Base-by-base conservation (phyloP, 139 green algal species). In the Haematococcus lacustris region DNA sequence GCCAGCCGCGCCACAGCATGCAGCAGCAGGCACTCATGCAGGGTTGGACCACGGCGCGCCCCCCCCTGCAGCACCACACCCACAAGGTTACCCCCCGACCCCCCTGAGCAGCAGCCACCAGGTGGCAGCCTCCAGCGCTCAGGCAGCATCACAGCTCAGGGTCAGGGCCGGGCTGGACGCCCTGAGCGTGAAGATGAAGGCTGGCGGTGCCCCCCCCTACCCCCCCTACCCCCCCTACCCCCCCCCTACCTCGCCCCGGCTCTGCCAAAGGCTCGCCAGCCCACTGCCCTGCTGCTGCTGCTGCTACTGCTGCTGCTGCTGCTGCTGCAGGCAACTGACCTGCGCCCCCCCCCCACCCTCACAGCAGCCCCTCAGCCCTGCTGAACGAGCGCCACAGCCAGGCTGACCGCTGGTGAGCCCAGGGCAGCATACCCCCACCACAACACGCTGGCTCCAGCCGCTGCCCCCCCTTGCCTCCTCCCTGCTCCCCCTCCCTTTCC, bases 11-110 rank as follows among this genome's bases (percentile, higher is more conserved):
- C 66, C 37, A 97, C 88, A 0, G 91, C 86, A 68, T 96, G 91
- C 82, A 95, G 83, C 51, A 96, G 80, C 34, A 94, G 34, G 61
- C 80, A 89, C 83, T 97, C 92, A 28, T 79, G 69, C 67, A 96
- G 81, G 1, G 89, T 96, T 38, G 92, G 91, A 1, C 92, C 92
- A 2, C 73, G 70, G 38, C 88, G 76, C 3, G 88, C 76, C 0
- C 59, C 38, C 23, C 88, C 88, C 74, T 80, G 65, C 34, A 34
- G 5, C 34, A 1, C 21, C 21, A 65, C 26, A 37, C 32, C 23
- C 57, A 30, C 57, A 68, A 47, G 5, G 32, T 35, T 9, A 65
- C 21, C 21, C 5, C 57, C 17, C 32, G 21, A 37, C 5, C 9
- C 21, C 9, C 9, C 21, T 65, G 23, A 30, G 5, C 5, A 28